These are phyloP conservation scores for Pythium sukuiense DNA, from an alignment of 352 stramenopile species.

Conservation along the genomic window DNA sequence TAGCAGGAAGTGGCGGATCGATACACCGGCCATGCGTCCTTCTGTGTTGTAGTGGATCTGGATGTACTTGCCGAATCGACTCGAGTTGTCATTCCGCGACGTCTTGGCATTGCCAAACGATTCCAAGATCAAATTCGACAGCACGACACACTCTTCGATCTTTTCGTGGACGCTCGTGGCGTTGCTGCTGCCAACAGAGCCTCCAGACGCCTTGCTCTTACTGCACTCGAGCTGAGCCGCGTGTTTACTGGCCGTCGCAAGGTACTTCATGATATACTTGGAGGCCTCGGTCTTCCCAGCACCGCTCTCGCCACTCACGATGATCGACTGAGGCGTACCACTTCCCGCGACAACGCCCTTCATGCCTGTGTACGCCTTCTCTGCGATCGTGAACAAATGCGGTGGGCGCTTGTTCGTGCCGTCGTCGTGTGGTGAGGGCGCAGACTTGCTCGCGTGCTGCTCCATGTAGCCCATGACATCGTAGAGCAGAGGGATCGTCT, in stretches of 20 bases:
- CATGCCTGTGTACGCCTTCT: conserved; percentile 74
- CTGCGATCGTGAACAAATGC: conserved; percentile 82
- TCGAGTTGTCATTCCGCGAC: conserved; percentile 88
- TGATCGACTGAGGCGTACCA: conserved; percentile 88
- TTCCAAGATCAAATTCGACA: conserved; percentile 82
- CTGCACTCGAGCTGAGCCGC: conserved; percentile 21
- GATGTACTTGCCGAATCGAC: conserved; percentile 91
- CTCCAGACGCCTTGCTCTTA: conserved; percentile 10
- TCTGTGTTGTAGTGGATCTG: conserved; percentile 81
- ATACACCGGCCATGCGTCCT: conserved; percentile 71
- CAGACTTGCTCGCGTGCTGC: conserved; percentile 25
- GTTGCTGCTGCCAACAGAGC: conserved; percentile 18
- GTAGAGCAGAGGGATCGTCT: conserved; percentile 81
- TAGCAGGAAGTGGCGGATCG: conserved; percentile 77
- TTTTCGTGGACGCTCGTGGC: conserved; percentile 53
- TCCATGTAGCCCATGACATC: conserved; percentile 79
- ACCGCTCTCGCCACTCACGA: conserved; percentile 93
- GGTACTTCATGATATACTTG: conserved; percentile 92
- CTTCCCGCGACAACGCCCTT: conserved; percentile 54
- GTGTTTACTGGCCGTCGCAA: conserved; percentile 75
- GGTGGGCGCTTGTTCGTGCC: conserved; percentile 40
- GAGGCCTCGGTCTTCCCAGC: conserved; percentile 94
- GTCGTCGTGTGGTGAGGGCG: conserved; percentile 27
- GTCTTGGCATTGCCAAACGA: conserved; percentile 88
- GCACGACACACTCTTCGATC: conserved; percentile 80